Conservation (phyloP, 768 basidiomycete genomes). For the Antrodiella citrinella region DNA sequence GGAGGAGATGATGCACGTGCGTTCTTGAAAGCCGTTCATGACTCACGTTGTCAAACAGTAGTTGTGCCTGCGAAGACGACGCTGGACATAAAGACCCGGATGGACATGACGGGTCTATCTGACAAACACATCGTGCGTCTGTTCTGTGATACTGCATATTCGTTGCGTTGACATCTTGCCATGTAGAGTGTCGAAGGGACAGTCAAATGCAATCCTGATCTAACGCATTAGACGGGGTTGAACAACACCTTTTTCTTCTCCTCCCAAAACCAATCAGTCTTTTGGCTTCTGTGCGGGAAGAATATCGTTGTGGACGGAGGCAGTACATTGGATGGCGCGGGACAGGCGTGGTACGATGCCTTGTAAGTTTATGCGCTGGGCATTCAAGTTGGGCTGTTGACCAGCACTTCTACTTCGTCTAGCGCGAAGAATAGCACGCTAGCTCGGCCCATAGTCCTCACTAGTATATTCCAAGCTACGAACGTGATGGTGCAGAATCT, state of each 20-base stretch:
- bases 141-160: neutral
- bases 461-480: conserved; percentile 43
- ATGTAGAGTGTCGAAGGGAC: conserved; percentile 41
- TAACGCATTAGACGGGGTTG: conserved; percentile 49
- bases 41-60: conserved; percentile 30
- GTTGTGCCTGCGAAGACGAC: conserved; percentile 38
- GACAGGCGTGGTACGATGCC: conserved; percentile 54
- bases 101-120: conserved; percentile 45
- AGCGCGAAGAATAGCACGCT: conserved; percentile 34
- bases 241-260: conserved; percentile 45
- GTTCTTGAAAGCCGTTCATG: conserved; percentile 34
- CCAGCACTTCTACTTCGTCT: too few relatives aligned
- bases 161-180: neutral
- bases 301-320: conserved; percentile 46
- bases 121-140: conserved; percentile 41
- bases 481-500: conserved; percentile 40
- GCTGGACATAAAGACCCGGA: conserved; percentile 39
- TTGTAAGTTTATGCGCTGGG: too few relatives aligned
- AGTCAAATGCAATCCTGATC: conserved; percentile 39
- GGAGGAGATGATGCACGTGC: conserved; percentile 46
- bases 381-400: neutral
- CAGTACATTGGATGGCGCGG: conserved; percentile 57
- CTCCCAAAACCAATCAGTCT: conserved; percentile 46
- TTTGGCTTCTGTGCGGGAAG: conserved; percentile 47
- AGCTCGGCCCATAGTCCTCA: conserved; percentile 44